Conservation (phyloP, 805 yeast species). For the Torulaspora franciscae region DNA sequence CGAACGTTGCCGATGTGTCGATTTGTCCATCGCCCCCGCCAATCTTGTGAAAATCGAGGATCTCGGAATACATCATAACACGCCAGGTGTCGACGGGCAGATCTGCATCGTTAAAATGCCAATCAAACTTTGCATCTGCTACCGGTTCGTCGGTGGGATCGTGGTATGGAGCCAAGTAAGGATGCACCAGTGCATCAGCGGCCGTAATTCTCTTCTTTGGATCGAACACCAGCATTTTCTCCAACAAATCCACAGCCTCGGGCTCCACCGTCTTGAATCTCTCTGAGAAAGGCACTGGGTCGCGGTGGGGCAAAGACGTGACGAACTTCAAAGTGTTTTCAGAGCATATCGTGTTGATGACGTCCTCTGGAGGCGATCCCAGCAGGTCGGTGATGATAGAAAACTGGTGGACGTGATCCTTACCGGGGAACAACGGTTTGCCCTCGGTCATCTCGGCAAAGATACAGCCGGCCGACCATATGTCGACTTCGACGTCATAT, state of each 20-base stretch:
- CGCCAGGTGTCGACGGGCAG: conserved; percentile 97
- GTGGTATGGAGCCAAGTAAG: conserved; percentile 90
- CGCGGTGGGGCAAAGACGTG: conserved; percentile 85
- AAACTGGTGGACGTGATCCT: conserved; percentile 97
- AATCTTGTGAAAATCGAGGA: conserved; percentile 90
- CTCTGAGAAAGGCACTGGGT: conserved; percentile 82
- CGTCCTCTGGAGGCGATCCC: conserved; percentile 96
- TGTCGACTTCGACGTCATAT: conserved; percentile 93
- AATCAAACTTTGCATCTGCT: conserved; percentile 88
- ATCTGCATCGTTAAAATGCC: conserved; percentile 98
- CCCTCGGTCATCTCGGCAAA: conserved; percentile 98
- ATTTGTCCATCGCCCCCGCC: conserved; percentile 44
- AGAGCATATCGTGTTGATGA: conserved; percentile 90
- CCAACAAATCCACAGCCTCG: conserved; percentile 81
- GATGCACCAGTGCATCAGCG: conserved; percentile 81
- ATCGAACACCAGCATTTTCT: conserved; percentile 89
- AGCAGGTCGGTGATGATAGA: conserved; percentile 92
- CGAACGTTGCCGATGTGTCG: conserved; percentile 35
- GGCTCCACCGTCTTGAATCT: conserved; percentile 76
- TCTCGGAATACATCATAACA: conserved; percentile 98
- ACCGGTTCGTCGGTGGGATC: conserved; percentile 97
- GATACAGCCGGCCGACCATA: conserved; percentile 97
- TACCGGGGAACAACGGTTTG: conserved; percentile 94
- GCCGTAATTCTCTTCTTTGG: conserved; percentile 94
- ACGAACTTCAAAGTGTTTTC: conserved; percentile 94